Evolutionary conservation across 768 basidiomycete genomes (phyloP).

Genomic region (Kwoniella botswanensis): DNA sequence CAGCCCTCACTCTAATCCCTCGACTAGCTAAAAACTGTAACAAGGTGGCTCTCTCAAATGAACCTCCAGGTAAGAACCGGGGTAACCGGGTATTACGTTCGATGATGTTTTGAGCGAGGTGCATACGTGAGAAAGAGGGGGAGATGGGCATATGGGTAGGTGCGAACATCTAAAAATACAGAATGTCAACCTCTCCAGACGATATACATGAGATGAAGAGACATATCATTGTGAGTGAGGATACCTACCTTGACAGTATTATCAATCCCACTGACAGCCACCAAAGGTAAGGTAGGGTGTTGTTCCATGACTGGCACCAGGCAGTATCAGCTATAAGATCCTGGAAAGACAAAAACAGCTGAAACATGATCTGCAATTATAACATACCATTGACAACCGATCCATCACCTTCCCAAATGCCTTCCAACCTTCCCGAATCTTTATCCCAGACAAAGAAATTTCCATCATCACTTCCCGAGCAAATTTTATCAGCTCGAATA

Average conservation of each 20-base stretch:
- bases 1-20: neutral
- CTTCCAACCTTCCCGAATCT: conserved; percentile 66
- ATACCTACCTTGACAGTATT: conserved; percentile 73
- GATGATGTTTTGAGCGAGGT: conserved; percentile 33
- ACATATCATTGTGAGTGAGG: no score
- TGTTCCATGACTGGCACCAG: conserved; percentile 68
- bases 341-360: neutral
- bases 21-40: conserved; percentile 33
- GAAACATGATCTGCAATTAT: neutral
- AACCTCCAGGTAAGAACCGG: conserved; percentile 22
- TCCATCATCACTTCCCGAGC: conserved; percentile 81
- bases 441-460: conserved; percentile 85
- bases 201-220: no score
- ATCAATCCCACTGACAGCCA: conserved; percentile 89
- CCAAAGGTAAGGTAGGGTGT: conserved; percentile 74
- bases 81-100: conserved; percentile 29
- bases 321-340: neutral
- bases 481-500: conserved; percentile 73
- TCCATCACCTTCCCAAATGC: conserved; percentile 82
- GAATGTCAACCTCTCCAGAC: no score
- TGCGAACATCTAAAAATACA: conserved; percentile 22
- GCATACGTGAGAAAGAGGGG: conserved; percentile 33
- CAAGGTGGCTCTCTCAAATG: conserved; percentile 30
- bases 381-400: conserved; percentile 72
- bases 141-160: conserved; percentile 15